Conservation (phyloP, 1,139 yeast genomes). For the Diutina mesorugosa region DNA sequence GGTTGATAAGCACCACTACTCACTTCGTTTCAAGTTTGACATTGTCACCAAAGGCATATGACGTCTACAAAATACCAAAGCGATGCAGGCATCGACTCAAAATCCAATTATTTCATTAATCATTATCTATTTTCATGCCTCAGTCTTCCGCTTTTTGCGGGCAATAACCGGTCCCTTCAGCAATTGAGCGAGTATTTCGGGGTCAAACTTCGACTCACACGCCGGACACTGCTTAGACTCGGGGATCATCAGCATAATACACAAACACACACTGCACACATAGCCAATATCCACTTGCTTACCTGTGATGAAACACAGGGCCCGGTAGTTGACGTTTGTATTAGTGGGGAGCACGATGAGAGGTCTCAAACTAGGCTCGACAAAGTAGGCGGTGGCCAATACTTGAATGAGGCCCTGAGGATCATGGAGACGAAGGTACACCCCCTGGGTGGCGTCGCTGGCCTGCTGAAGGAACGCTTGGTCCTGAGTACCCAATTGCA, state of each 20-base stretch:
- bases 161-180: slow-evolving; percentile 18
- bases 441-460: slow-evolving; percentile 88
- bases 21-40: slow-evolving; percentile 25
- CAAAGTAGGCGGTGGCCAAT: slow-evolving; percentile 50
- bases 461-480: slow-evolving; percentile 92
- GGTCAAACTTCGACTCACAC: slow-evolving; percentile 38
- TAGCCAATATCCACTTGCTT: slow-evolving; percentile 84
- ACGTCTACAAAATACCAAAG: slow-evolving; percentile 4
- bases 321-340: slow-evolving; percentile 82
- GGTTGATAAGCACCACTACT: slow-evolving; percentile 37
- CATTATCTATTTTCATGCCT: neutral
- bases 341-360: slow-evolving; percentile 73
- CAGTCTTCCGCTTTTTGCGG: slow-evolving; percentile 16
- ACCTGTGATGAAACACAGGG: slow-evolving; percentile 87
- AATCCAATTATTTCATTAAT: slow-evolving; percentile 7
- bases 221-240: slow-evolving; percentile 41
- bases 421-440: slow-evolving; percentile 63
- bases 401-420: slow-evolving; percentile 70
- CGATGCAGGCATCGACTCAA: neutral
- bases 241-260: slow-evolving; percentile 59
- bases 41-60: slow-evolving; percentile 14
- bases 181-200: slow-evolving; percentile 29
- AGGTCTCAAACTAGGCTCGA: slow-evolving; percentile 72
- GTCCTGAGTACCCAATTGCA: slow-evolving; percentile 57
- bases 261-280: slow-evolving; percentile 91